phyloP scores from a whole-genome alignment of 139 green algal genomes.

The Picochlorum sp. region DNA sequence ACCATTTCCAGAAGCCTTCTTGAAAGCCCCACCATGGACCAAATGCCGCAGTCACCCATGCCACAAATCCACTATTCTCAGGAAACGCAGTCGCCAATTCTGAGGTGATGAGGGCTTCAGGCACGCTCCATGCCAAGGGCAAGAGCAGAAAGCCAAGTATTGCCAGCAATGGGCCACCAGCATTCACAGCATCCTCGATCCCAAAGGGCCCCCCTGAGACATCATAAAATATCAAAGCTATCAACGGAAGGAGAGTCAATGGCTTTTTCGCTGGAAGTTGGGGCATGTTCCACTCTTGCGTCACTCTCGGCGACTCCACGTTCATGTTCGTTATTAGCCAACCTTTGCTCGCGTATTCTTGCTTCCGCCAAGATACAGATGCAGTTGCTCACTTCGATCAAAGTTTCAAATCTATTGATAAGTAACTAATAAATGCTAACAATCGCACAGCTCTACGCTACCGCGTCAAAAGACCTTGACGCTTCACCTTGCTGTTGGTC shows the following conservation, averaged over 20 bases:
- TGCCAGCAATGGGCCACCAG: conserved; percentile 65
- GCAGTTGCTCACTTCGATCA: too few species aligned
- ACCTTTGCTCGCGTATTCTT: too few species aligned
- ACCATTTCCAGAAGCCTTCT: conserved; percentile 85
- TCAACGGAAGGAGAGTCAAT: conserved; percentile 72
- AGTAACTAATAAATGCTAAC: too few species aligned
- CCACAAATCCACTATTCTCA: conserved; percentile 87
- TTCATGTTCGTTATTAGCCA: too few species aligned
- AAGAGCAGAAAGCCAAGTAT: conserved; percentile 74
- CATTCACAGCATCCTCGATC: conserved; percentile 76
- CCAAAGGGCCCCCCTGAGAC: conserved; percentile 92
- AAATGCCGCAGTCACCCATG: conserved; percentile 93
- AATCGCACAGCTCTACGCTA: too few species aligned
- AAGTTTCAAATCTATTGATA: too few species aligned
- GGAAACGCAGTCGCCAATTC: conserved; percentile 88
- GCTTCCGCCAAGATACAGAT: too few species aligned
- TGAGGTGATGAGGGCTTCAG: conserved; percentile 86
- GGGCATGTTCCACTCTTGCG: too few species aligned
- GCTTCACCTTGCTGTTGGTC: too few species aligned
- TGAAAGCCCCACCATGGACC: conserved; percentile 94
- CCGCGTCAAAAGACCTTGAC: too few species aligned
- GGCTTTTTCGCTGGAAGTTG: too few species aligned
- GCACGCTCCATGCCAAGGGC: conserved; percentile 78
- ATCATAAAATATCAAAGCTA: conserved; percentile 94
- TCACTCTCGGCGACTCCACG: too few species aligned